A percentile compares a stretch with the other conserved stretches of the same genome.
These are phyloP conservation scores for Penicillium verrucosum DNA, from an alignment of 2,329 filamentous ascomycete genomes.

Conservation along the genomic window DNA sequence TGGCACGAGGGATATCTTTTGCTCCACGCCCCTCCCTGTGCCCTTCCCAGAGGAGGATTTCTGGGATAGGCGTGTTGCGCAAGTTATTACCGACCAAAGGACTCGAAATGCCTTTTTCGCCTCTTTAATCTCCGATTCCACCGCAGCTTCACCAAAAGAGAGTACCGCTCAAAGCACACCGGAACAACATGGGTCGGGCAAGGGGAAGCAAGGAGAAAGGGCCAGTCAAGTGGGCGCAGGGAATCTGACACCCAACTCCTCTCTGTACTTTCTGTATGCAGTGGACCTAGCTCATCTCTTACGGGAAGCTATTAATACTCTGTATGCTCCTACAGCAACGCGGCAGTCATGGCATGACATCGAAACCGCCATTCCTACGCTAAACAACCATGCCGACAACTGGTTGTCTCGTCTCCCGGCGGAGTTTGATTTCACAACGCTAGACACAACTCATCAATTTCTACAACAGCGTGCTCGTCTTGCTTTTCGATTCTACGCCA, in stretches of 20 bases:
- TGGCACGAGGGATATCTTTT: conserved; percentile 38
- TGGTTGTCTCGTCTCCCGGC: conserved; percentile 40
- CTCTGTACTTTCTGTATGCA: conserved; percentile 40
- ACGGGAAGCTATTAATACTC: conserved; percentile 35
- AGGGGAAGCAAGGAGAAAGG: conserved; percentile 17
- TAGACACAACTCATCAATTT: conserved; percentile 27
- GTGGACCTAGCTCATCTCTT: conserved; percentile 39
- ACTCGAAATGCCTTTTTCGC: conserved; percentile 30
- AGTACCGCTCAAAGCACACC: conserved; percentile 10
- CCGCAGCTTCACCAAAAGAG: neutral
- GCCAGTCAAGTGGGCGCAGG: conserved; percentile 25
- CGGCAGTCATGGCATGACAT: conserved; percentile 38
- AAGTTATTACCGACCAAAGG: conserved; percentile 35
- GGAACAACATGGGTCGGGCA: conserved; percentile 9
- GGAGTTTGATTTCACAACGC: conserved; percentile 35
- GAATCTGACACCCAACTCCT: conserved; percentile 35
- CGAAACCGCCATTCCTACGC: conserved; percentile 32
- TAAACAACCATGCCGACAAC: conserved; percentile 36
- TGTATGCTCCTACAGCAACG: conserved; percentile 40
- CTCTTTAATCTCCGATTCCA: conserved; percentile 17
- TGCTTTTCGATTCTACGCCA: conserved; percentile 43
- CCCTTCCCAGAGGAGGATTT: conserved; percentile 42
- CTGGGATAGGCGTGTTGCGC: conserved; percentile 28
- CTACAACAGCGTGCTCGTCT: conserved; percentile 36
- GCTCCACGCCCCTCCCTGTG: conserved; percentile 42